Evolutionary conservation across 1,139 yeast genomes (phyloP).

Genomic region (Ashbya aceris): DNA sequence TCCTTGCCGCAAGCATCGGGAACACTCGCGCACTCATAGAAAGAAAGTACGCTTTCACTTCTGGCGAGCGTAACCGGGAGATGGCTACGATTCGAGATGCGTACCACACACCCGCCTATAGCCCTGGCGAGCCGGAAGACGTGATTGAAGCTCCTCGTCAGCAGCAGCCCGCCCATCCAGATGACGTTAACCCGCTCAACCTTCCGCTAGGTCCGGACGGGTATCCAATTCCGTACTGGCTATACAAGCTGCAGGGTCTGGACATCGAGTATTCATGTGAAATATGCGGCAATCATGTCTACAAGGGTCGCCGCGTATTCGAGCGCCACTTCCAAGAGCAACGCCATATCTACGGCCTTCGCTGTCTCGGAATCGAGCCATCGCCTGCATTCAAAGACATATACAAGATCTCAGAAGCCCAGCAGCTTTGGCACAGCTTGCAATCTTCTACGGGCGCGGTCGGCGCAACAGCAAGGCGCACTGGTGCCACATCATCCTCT

Average conservation of each 20-base stretch:
- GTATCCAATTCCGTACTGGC: slow-evolving; percentile 86
- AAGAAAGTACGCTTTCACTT: slow-evolving; percentile 57
- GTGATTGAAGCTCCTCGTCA: slow-evolving; percentile 10
- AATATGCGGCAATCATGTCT: slow-evolving; percentile 69
- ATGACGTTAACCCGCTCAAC: slow-evolving; percentile 39
- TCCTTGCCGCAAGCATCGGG: slow-evolving; percentile 16
- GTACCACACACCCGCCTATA: slow-evolving; percentile 26
- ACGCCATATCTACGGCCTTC: slow-evolving; percentile 66
- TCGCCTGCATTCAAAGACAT: slow-evolving; percentile 54
- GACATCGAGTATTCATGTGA: slow-evolving; percentile 71
- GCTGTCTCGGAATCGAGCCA: slow-evolving; percentile 61
- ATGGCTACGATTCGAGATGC: slow-evolving; percentile 48
- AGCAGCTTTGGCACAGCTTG: slow-evolving; percentile 44
- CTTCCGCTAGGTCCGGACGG: slow-evolving; percentile 86
- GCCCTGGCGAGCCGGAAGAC: slow-evolving; percentile 19
- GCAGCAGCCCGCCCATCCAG: slow-evolving; percentile 14
- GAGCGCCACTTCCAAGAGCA: slow-evolving; percentile 64
- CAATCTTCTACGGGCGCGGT: slow-evolving; percentile 32
- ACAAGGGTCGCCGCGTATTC: slow-evolving; percentile 66
- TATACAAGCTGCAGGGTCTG: slow-evolving; percentile 81
- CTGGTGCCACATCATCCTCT: neutral
- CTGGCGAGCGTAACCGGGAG: slow-evolving; percentile 33
- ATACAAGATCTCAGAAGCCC: slow-evolving; percentile 59
- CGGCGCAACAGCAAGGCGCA: neutral
- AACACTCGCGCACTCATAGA: slow-evolving; percentile 56